Percentiles rank a stretch among this genome's conserved stretches.
Conservation (phyloP, 1,284 basidiomycete genomes). For the Wallemia hederae region DNA sequence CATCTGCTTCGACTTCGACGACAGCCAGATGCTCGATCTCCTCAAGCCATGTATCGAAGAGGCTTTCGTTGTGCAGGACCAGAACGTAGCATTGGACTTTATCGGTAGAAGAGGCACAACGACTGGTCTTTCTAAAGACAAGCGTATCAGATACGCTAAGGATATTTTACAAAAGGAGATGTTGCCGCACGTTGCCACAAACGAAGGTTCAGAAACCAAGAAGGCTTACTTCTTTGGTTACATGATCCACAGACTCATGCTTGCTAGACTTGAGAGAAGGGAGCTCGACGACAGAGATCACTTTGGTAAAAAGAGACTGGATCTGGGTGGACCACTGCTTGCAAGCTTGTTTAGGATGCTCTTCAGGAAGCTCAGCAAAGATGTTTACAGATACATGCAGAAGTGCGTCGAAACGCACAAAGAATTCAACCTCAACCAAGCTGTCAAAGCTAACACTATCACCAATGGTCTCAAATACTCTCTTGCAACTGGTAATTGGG, state of each 20-base stretch:
- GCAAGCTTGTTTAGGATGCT: slow-evolving; percentile 92
- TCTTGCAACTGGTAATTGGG: slow-evolving; percentile 96
- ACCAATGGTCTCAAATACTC: slow-evolving; percentile 97
- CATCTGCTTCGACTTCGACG: slow-evolving; percentile 93
- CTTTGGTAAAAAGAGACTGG: slow-evolving; percentile 92
- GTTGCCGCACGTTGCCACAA: slow-evolving; percentile 87
- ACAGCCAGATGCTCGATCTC: slow-evolving; percentile 89
- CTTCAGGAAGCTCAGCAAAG: slow-evolving; percentile 84
- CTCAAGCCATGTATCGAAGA: slow-evolving; percentile 97
- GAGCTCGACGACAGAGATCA: slow-evolving; percentile 98
- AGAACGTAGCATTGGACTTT: slow-evolving; percentile 79
- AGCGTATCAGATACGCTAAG: slow-evolving; percentile 82
- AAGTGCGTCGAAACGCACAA: slow-evolving; percentile 97
- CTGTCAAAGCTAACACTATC: slow-evolving; percentile 86
- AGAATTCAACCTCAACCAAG: slow-evolving; percentile 69
- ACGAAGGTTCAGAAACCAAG: slow-evolving; percentile 84
- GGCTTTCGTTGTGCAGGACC: slow-evolving; percentile 90
- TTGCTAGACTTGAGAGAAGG: slow-evolving; percentile 74
- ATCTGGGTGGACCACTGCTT: slow-evolving; percentile 78
- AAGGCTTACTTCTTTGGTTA: slow-evolving; percentile 99
- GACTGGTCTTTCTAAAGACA: slow-evolving; percentile 65
- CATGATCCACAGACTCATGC: slow-evolving; percentile 86
- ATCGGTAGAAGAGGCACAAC: slow-evolving; percentile 95
- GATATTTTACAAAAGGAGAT: slow-evolving; percentile 98
- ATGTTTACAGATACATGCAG: slow-evolving; percentile 87